Conservation (phyloP, 2,329 filamentous ascomycete genomes). For the Grosmannia serpens region DNA sequence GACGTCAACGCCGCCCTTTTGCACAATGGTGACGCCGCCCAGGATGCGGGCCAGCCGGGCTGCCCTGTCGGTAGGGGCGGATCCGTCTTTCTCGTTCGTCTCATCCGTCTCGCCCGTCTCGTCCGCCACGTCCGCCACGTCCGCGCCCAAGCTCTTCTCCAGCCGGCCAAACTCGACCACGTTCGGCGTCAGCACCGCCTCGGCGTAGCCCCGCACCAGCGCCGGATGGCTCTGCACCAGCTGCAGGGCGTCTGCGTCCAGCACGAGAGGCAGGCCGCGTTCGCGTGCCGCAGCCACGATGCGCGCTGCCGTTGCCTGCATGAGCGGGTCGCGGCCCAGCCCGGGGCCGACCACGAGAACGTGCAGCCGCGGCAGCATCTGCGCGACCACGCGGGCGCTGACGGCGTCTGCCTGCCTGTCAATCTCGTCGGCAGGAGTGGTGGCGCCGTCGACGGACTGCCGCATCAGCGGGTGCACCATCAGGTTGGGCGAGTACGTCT, state of each 20-base stretch:
- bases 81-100: conserved; percentile 23
- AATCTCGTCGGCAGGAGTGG: conserved; percentile 10
- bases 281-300: conserved; percentile 71
- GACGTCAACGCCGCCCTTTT: conserved; percentile 75
- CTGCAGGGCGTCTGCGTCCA: conserved; percentile 83
- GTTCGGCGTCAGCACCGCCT: conserved; percentile 88
- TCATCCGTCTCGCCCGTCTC: background rate
- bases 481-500: conserved; percentile 93
- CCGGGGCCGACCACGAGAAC: conserved; percentile 89
- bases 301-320: conserved; percentile 72
- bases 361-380: conserved; percentile 76
- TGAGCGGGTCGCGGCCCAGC: conserved; percentile 76
- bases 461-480: conserved; percentile 98
- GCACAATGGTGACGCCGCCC: conserved; percentile 79
- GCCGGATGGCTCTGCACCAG: conserved; percentile 66
- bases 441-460: conserved; percentile 37
- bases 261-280: conserved; percentile 63
- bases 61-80: conserved; percentile 32
- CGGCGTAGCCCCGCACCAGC: conserved; percentile 66
- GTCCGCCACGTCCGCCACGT: conserved; percentile 29
- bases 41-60: conserved; percentile 61
- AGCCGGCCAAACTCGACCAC: conserved; percentile 83
- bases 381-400: conserved; percentile 55
- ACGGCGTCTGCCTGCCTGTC: conserved; percentile 50
- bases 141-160: conserved; percentile 61